Evolutionary conservation across 208 protist genomes (phyloP).

Genomic region (Acanthamoeba royreba): DNA sequence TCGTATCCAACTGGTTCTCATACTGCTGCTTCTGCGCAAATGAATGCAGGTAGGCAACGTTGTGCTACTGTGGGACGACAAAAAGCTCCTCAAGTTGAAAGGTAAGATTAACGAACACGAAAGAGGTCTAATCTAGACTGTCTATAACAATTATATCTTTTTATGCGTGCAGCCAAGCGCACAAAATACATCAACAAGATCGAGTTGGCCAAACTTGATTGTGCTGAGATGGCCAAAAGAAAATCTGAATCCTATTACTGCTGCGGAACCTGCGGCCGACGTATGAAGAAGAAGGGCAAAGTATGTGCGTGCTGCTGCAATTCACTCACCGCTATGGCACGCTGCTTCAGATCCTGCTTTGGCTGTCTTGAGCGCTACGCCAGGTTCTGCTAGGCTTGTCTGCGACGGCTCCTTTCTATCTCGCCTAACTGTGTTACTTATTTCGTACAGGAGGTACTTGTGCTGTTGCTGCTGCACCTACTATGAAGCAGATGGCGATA

Average conservation of each 20-base stretch:
- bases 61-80: neutral
- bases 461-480: neutral
- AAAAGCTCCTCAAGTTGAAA: neutral
- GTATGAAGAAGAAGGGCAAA: neutral
- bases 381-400: no score
- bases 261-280: neutral
- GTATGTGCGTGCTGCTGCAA: neutral
- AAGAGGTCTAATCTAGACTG: no score
- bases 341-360: neutral
- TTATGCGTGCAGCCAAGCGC: neutral
- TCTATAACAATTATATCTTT: neutral
- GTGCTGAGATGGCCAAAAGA: neutral
- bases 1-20: no score
- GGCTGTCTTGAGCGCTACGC: neutral
- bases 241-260: neutral
- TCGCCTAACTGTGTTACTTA: no score
- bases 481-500: neutral
- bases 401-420: no score
- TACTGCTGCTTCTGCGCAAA: no score
- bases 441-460: neutral
- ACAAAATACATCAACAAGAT: constrained; percentile 5
- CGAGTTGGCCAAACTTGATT: neutral
- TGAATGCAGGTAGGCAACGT: neutral
- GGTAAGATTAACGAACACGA: no score
- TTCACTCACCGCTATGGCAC: neutral